Percentiles rank a stretch among this genome's conserved stretches.
phyloP scores from a whole-genome alignment of 257 asterid genomes.

The Mentha longifolia region DNA sequence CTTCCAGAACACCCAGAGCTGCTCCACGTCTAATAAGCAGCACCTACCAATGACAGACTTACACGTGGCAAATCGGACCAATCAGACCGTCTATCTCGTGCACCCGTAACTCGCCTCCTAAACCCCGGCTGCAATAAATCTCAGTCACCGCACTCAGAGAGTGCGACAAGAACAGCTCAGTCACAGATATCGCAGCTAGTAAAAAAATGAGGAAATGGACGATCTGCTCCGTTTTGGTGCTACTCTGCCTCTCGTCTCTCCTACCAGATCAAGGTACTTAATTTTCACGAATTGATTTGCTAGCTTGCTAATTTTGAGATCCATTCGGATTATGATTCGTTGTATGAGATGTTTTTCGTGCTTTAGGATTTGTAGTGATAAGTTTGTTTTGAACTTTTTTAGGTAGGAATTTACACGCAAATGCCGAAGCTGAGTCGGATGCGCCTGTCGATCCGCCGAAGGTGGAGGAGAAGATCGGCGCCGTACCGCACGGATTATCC shows the following conservation, averaged over 20 bases:
- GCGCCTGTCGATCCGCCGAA: constrained; percentile 83
- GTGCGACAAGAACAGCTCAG: not conserved
- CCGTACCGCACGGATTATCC: constrained; percentile 77
- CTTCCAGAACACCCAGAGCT: constrained; percentile 46
- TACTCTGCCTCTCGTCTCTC: constrained; percentile 67
- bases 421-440: constrained; percentile 75
- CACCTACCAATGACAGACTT: constrained; percentile 35
- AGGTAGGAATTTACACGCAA: constrained; percentile 78
- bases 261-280: constrained; percentile 83
- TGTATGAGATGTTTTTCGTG: not conserved
- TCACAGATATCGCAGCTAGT: not conserved
- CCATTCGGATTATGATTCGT: not conserved
- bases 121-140: constrained; percentile 36
- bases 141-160: constrained; percentile 8
- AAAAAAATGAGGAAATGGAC: constrained; percentile 85
- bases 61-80: constrained; percentile 52
- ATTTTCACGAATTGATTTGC: not conserved
- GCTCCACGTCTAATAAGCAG: constrained; percentile 55
- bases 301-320: not conserved
- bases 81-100: constrained; percentile 48
- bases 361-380: not conserved
- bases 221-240: constrained; percentile 61
- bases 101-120: constrained; percentile 14
- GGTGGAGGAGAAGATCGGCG: constrained; percentile 87
- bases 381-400: constrained; percentile 1